Conservation (phyloP, 768 basidiomycete species). For the Mycena galopus region DNA sequence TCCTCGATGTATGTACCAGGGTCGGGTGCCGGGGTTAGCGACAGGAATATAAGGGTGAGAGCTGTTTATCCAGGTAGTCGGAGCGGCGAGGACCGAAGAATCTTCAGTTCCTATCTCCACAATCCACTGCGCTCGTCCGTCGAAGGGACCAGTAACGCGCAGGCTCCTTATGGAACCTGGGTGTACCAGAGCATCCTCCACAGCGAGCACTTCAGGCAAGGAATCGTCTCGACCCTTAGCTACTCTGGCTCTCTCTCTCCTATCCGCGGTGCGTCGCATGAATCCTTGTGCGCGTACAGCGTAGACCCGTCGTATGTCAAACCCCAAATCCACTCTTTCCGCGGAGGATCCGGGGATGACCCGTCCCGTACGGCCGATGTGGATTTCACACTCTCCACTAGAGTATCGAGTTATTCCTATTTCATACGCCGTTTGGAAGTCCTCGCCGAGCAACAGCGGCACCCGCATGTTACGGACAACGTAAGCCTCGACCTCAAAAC, state of each 20-base stretch:
- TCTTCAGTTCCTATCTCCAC: conserved; percentile 31
- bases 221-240: background rate
- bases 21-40: conserved; percentile 30
- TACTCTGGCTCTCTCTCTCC: background rate
- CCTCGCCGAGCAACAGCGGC: conserved; percentile 38
- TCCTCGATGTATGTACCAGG: background rate
- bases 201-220: conserved; percentile 8
- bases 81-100: background rate
- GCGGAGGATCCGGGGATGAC: conserved; percentile 24
- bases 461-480: conserved; percentile 44
- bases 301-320: too few relatives aligned
- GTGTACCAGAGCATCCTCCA: background rate
- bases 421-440: conserved; percentile 31
- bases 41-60: conserved; percentile 29
- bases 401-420: conserved; percentile 29
- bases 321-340: conserved; percentile 9
- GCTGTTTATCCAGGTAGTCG: conserved; percentile 17
- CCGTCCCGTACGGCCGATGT: background rate
- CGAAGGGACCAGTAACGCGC: background rate
- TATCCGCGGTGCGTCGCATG: background rate
- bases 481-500: conserved; percentile 39
- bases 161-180: conserved; percentile 6
- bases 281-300: too few relatives aligned
- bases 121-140: conserved; percentile 23
- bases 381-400: conserved; percentile 16